Evolutionary conservation across 2,329 filamentous ascomycete genomes (phyloP), one percentile per base, ranked within the genome.

Genomic region (Sporothrix inflata): DNA sequence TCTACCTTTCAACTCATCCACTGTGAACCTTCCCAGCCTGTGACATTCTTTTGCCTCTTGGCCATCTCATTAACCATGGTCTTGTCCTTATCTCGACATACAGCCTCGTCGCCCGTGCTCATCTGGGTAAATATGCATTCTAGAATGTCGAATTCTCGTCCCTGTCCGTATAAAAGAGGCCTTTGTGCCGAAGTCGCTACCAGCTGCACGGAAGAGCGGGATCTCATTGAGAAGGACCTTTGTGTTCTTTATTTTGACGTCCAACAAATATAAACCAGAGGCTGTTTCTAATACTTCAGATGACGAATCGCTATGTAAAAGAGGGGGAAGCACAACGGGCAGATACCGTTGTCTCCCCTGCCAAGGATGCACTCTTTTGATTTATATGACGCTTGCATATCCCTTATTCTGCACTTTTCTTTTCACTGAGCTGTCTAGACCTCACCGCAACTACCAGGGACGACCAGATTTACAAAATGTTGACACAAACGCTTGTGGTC

Each of bases 101-200:
- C 57, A 42, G 57, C 57, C 57, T 63, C 57, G 42, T 63, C 57
- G 34, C 8, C 38, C 19, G 16, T 53, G 8, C 65, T 53, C 45
- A 69, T 69, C 30, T 42, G 65, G 65, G 27, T 63, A 70, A 63
- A 40, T 65, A 21, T 63, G 55, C 16, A 12, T 30, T 51, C 42
- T 51, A 49, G 69, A 34, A 61, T 49, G 5, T 42, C 19, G n/a
- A 38, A 5, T 4, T 61, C 27, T 61, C 51, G 5, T 47, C 3
- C 53, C 47, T 24, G 3, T 8, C 21, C 34, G 14, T 70, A 27
- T 27, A 49, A 61, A 61, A 47, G 27, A 38, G 38, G n/a, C 24
- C 34, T 16, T 16, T 60, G 55, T n/a, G 16, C 12, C 49, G n/a
- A 16, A 27, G 24, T 61, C 24, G 19, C 57, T 65, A 57, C 61